Conservation (phyloP, 1,284 basidiomycete genomes). For the Boletus smithii region DNA sequence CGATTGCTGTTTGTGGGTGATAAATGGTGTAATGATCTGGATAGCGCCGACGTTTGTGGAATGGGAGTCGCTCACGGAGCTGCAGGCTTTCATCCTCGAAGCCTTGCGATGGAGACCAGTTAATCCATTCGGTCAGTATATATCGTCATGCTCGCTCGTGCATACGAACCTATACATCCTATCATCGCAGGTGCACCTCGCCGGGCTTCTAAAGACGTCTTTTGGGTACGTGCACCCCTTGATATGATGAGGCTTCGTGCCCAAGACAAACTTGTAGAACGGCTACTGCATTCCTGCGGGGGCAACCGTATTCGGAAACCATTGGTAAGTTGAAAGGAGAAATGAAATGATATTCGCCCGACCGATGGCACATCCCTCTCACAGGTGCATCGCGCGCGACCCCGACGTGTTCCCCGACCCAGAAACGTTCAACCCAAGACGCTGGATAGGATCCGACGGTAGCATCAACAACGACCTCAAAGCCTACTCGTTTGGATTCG, state of each 20-base stretch:
- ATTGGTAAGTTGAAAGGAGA: constrained; percentile 41
- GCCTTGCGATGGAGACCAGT: constrained; percentile 28
- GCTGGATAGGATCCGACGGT: constrained; percentile 54
- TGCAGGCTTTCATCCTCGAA: constrained; percentile 30
- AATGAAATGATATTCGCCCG: background rate
- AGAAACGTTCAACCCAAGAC: constrained; percentile 53
- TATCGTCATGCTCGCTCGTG: background rate
- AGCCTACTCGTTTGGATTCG: constrained; percentile 59
- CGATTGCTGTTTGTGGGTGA: background rate
- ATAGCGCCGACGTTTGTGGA: constrained; percentile 28
- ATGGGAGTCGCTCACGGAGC: constrained; percentile 20
- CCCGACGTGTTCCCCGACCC: constrained; percentile 57
- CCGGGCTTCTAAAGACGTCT: constrained; percentile 20
- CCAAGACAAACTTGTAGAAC: constrained; percentile 33
- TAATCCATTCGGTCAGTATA: constrained; percentile 25
- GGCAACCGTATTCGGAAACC: constrained; percentile 53
- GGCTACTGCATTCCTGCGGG: constrained; percentile 59
- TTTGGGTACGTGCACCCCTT: constrained; percentile 15
- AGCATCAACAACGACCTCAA: constrained; percentile 47
- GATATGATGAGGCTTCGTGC: background rate
- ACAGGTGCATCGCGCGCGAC: constrained; percentile 52
- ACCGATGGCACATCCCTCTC: background rate
- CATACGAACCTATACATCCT: constrained; percentile 1
- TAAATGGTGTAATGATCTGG: background rate
- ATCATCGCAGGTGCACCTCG: constrained; percentile 17